A percentile compares a stretch with the other conserved stretches of the same genome.
These are phyloP conservation scores for Aspergillus neoniger DNA, from an alignment of 2,329 filamentous ascomycete genomes.

Conservation along the genomic window DNA sequence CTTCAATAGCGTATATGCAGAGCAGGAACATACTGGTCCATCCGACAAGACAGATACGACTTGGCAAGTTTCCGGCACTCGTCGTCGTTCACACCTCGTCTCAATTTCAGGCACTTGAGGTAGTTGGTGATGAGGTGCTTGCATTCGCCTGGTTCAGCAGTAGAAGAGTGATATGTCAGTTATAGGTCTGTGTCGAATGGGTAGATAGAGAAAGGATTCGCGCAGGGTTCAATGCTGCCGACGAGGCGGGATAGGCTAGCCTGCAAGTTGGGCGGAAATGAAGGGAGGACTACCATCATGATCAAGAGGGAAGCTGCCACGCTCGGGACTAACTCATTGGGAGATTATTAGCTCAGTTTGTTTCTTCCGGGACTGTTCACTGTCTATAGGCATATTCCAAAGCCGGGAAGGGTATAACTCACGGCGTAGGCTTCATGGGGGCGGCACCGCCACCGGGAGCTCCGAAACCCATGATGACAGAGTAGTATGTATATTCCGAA, in stretches of 20 bases:
- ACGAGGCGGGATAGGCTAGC: background rate
- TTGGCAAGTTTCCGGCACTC: conserved; percentile 86
- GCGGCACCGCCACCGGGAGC: conserved; percentile 67
- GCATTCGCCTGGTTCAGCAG: conserved; percentile 71
- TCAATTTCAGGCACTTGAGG: conserved; percentile 80
- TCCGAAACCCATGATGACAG: conserved; percentile 59
- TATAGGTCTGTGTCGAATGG: background rate
- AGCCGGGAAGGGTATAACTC: conserved; percentile 39
- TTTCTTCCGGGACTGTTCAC: background rate
- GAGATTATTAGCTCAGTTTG: conserved; percentile 2
- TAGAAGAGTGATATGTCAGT: background rate
- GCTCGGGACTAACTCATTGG: conserved; percentile 66
- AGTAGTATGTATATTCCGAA: too few relatives aligned
- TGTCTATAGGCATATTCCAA: background rate
- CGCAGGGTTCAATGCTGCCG: background rate
- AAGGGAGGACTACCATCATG: conserved; percentile 67
- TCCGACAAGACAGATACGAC: conserved; percentile 83
- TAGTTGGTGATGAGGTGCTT: conserved; percentile 85
- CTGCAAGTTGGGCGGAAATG: too few relatives aligned
- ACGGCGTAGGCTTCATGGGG: conserved; percentile 70
- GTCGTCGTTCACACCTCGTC: conserved; percentile 80
- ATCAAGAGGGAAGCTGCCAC: conserved; percentile 94
- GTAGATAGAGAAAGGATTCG: background rate
- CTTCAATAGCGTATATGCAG: background rate
- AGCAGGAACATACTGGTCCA: conserved; percentile 73